These are phyloP conservation scores for Colletotrichum horii DNA, from an alignment of 2,329 filamentous ascomycete genomes.

Conservation along the genomic window DNA sequence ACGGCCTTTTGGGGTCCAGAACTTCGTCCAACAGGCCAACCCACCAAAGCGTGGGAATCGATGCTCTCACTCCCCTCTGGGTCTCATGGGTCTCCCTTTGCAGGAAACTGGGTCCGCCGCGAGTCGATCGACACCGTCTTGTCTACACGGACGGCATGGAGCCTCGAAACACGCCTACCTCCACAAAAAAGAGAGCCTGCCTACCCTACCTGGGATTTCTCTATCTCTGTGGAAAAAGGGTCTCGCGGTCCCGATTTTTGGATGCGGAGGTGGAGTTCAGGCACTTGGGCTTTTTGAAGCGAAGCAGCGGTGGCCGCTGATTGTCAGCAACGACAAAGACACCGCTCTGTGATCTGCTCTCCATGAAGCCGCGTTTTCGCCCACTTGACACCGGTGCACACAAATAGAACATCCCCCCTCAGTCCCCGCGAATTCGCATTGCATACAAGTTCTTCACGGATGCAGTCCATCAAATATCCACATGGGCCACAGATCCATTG, in stretches of 20 bases:
- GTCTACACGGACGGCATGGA: neutral
- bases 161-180: neutral
- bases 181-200: neutral
- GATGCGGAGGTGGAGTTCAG: constrained; percentile 3
- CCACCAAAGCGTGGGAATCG: neutral
- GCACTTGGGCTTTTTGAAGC: neutral
- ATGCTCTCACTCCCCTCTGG: neutral
- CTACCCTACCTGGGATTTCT: neutral
- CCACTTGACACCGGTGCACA: neutral
- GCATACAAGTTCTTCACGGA: neutral
- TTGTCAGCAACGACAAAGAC: neutral
- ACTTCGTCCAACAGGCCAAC: neutral
- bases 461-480: neutral
- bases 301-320: neutral
- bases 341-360: neutral
- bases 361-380: neutral
- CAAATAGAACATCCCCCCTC: neutral
- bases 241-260: neutral
- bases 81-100: neutral
- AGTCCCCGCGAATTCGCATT: neutral
- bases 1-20: neutral
- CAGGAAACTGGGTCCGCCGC: neutral
- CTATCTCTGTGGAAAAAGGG: neutral
- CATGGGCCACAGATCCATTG: neutral
- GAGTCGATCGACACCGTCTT: neutral